Percentiles rank a stretch among this genome's conserved stretches.
Evolutionary conservation across 2,329 filamentous ascomycete species (phyloP).

Genomic region (Venturia asperata): DNA sequence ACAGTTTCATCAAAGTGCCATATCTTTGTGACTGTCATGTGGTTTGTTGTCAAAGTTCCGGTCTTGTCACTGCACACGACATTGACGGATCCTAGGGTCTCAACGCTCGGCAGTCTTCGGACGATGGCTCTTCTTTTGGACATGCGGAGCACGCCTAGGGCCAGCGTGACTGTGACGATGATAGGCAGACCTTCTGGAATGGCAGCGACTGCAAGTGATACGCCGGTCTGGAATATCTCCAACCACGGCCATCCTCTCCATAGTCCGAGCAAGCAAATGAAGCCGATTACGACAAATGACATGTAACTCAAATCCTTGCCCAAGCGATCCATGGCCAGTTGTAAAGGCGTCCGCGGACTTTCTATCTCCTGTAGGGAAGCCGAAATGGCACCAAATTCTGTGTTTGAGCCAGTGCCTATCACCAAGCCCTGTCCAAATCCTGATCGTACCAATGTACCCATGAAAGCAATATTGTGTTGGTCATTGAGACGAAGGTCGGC

Average conservation of each 20-base stretch:
- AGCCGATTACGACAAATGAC: conserved; percentile 86
- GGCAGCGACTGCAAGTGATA: conserved; percentile 90
- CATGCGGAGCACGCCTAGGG: conserved; percentile 92
- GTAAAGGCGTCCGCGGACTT: conserved; percentile 85
- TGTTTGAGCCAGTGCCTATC: conserved; percentile 89
- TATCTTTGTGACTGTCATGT: conserved; percentile 95
- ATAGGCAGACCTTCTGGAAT: conserved; percentile 96
- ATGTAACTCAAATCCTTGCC: conserved; percentile 95
- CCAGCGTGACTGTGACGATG: conserved; percentile 94
- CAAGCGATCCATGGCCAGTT: conserved; percentile 94
- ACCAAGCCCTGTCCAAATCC: conserved; percentile 94
- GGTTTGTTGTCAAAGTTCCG: conserved; percentile 88
- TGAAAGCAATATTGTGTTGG: conserved; percentile 89
- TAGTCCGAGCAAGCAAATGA: conserved; percentile 87
- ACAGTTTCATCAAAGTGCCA: conserved; percentile 75
- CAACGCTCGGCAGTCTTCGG: conserved; percentile 89
- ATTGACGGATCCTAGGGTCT: conserved; percentile 96
- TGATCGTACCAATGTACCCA: conserved; percentile 93
- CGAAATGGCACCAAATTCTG: conserved; percentile 94
- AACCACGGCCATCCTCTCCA: conserved; percentile 82
- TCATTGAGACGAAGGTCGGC: conserved; percentile 64
- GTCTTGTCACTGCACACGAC: conserved; percentile 99
- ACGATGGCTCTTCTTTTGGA: conserved; percentile 93
- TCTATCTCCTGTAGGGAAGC: conserved; percentile 91
- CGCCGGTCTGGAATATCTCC: conserved; percentile 96